Base-by-base conservation (phyloP, 148 eudicot genomes). In the Silene latifolia region DNA sequence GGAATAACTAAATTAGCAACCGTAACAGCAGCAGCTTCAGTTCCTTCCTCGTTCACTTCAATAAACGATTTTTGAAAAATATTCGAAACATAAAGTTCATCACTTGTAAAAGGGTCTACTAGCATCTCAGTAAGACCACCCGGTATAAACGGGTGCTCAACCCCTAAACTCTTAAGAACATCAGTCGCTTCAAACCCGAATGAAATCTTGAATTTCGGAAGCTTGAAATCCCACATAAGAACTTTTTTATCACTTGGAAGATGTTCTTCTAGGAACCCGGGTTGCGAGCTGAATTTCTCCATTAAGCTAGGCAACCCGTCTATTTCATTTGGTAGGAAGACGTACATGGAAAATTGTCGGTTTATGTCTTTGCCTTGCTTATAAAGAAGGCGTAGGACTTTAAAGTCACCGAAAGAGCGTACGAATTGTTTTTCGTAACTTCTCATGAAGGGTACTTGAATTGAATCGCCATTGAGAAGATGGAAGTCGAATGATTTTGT, bases 21-120 rank as follows among this genome's bases (percentile, higher is more conserved):
- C 25, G 66, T 25, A 24, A 13, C 66, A 24, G 66, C 32, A 88
- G 87, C 66, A 85, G 92, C 97, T 80, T 90, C 88, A 6, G 95
- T 90, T 14, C 97, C 97, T 86, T 88, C 95, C 74, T 92, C 97
- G 24, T 90, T 86, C 8, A 92, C 89, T 75, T 90, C 97, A 42
- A 92, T 83, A 65, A 88, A n/a, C n/a, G n/a, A n/a, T n/a, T n/a
- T n/a, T n/a, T n/a, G n/a, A n/a, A n/a, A n/a, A n/a, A n/a, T n/a
- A 90, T 80, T 82, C 1, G 97, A 92, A 59, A 92, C 95, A 63
- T 63, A 77, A 0, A 88, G 85, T 12, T 9, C 18, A 4, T 12
- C 6, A 24, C 27, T 15, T 39, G 24, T 23, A 0, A 10, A 0
- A 0, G 18, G 5, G 17, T 24, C 35, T 14, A 62, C 18, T 14